Percentiles rank a stretch among this genome's conserved stretches.
Evolutionary conservation across 2,329 filamentous ascomycete genomes (phyloP).

Genomic region (Teratosphaeriaceae sp.): DNA sequence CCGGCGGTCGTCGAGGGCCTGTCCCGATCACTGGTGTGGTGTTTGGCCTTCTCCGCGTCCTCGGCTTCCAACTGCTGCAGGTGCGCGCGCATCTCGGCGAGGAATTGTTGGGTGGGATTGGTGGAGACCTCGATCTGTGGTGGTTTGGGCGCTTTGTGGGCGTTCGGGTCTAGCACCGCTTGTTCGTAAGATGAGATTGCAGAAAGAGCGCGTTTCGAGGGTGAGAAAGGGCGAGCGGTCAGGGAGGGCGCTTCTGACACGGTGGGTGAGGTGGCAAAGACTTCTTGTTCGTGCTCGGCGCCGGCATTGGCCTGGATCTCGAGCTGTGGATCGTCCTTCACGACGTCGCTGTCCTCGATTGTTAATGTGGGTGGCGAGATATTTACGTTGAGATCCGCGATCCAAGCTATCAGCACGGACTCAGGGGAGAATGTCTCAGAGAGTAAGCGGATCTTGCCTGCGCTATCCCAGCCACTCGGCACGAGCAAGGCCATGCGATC

Average conservation of each 20-base stretch:
- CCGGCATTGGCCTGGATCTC: conserved; percentile 17
- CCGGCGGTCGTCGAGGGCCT: conserved; percentile 13
- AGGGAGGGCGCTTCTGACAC: conserved; percentile 16
- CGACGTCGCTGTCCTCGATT: not conserved
- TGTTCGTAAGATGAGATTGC: conserved; percentile 26
- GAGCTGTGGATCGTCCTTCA: conserved; percentile 38
- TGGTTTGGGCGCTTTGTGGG: conserved; percentile 19
- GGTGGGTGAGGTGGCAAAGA: conserved; percentile 22
- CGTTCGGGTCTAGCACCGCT: conserved; percentile 27
- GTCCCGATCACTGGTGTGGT: conserved; percentile 8
- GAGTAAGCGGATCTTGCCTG: conserved; percentile 91
- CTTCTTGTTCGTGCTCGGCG: conserved; percentile 16
- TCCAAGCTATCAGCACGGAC: conserved; percentile 73
- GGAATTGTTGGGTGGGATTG: conserved; percentile 28
- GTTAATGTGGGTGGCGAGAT: conserved; percentile 49
- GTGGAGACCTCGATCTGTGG: conserved; percentile 28
- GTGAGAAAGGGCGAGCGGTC: conserved; percentile 10
- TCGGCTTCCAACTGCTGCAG: conserved; percentile 67
- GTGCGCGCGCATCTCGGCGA: conserved; percentile 45
- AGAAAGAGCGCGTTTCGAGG: conserved; percentile 18
- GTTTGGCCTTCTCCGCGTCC: conserved; percentile 46
- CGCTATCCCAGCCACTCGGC: conserved; percentile 96
- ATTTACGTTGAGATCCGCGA: conserved; percentile 18
- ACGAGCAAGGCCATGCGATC: conserved; percentile 83
- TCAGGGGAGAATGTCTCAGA: conserved; percentile 91